Evolutionary conservation across 2,329 filamentous ascomycete species (phyloP).

Genomic region (Akanthomyces uredinophilus): DNA sequence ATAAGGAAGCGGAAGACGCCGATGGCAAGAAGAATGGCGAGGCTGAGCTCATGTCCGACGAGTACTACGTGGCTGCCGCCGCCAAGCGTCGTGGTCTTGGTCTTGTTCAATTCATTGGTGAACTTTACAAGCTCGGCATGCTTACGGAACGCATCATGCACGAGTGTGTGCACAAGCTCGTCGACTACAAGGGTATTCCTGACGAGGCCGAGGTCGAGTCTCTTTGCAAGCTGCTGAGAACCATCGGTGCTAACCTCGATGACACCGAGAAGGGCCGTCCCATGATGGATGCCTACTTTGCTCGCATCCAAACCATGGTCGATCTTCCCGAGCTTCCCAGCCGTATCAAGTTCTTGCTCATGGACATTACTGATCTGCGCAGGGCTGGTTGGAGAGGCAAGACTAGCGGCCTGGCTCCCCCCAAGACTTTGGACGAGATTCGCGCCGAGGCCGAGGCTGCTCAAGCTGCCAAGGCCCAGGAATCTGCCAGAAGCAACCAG

Average conservation of each 20-base stretch:
- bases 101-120: conserved; percentile 98
- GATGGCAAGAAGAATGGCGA: conserved; percentile 56
- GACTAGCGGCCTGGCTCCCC: conserved; percentile 78
- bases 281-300: conserved; percentile 93
- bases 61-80: conserved; percentile 90
- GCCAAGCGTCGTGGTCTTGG: conserved; percentile 95
- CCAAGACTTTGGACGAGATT: conserved; percentile 93
- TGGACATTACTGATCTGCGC: conserved; percentile 88
- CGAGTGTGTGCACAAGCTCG: conserved; percentile 93
- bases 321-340: conserved; percentile 77
- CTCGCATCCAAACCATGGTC: conserved; percentile 77
- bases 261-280: conserved; percentile 72
- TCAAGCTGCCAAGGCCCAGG: conserved; percentile 75
- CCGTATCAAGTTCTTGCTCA: conserved; percentile 91
- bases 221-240: conserved; percentile 84
- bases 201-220: conserved; percentile 97
- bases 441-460: conserved; percentile 75
- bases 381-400: conserved; percentile 75
- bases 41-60: conserved; percentile 81
- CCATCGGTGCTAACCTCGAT: conserved; percentile 86
- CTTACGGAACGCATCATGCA: conserved; percentile 99
- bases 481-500: conserved; percentile 56
- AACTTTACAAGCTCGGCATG: conserved; percentile 98
- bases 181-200: conserved; percentile 88
- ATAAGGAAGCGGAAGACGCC: conserved; percentile 37